Percentiles rank a stretch among this genome's conserved stretches.
Conservation (phyloP, 768 basidiomycete genomes). For the Amanita pseudoporphyria region DNA sequence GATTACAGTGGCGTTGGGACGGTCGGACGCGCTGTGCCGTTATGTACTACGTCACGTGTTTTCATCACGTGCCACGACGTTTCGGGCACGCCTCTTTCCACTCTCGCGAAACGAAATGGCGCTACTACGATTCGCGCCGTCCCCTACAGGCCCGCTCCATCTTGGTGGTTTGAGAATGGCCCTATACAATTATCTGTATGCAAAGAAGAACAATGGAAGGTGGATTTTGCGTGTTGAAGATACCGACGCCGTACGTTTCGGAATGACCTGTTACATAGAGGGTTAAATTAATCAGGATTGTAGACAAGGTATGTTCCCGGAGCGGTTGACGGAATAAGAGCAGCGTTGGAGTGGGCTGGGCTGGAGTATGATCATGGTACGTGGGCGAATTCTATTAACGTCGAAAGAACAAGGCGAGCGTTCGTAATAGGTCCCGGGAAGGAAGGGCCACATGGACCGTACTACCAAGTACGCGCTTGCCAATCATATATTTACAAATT, state of each 20-base stretch:
- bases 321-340: conserved; percentile 72
- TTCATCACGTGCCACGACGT: too few species aligned
- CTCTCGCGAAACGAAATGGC: conserved; percentile 26
- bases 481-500: too few species aligned
- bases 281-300: not conserved
- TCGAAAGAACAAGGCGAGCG: not conserved
- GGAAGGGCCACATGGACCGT: conserved; percentile 72
- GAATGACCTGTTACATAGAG: too few species aligned
- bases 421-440: conserved; percentile 58
- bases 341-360: conserved; percentile 83
- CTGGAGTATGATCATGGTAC: conserved; percentile 86
- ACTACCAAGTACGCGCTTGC: conserved; percentile 56
- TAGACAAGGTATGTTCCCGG: conserved; percentile 78
- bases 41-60: not conserved
- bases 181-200: conserved; percentile 83
- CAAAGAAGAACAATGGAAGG: conserved; percentile 72
- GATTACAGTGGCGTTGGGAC: not conserved
- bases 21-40: not conserved
- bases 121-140: conserved; percentile 89
- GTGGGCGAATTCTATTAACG: conserved; percentile 11
- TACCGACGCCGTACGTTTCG: conserved; percentile 69
- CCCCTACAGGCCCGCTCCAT: conserved; percentile 91
- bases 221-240: conserved; percentile 95
- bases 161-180: conserved; percentile 93
- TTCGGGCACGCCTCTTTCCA: too few species aligned